phyloP scores from a whole-genome alignment of 192 early-diverging fungal genomes.

The Backusella liffmaniae region DNA sequence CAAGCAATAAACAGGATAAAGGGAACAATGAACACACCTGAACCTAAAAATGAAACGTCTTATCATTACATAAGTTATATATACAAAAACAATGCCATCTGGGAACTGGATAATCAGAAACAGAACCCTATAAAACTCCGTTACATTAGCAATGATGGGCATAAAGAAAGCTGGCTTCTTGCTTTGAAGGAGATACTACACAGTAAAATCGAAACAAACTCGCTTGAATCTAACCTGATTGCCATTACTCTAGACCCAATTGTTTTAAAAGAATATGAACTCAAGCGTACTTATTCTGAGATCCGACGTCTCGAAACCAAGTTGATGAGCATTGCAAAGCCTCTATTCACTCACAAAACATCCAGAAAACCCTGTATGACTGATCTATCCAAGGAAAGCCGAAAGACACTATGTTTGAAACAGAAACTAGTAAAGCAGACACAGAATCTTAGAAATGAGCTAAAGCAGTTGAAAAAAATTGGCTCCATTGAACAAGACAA shows the following conservation, averaged over 20 bases:
- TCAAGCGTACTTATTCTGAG: neutral
- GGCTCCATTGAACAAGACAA: neutral
- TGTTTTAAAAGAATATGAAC: neutral
- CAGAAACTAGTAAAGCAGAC: neutral
- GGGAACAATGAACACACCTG: neutral
- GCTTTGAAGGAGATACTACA: neutral
- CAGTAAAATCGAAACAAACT: neutral
- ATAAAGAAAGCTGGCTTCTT: neutral
- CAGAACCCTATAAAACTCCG: neutral
- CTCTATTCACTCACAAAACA: neutral
- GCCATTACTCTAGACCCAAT: neutral
- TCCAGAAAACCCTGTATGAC: neutral
- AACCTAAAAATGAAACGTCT: neutral
- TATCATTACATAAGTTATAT: neutral
- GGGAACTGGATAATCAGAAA: neutral
- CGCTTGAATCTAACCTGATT: neutral
- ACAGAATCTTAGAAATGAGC: neutral
- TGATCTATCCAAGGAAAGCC: neutral
- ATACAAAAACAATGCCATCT: neutral
- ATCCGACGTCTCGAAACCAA: neutral
- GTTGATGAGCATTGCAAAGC: neutral
- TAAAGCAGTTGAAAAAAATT: neutral
- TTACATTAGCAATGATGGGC: neutral
- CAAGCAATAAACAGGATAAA: neutral
- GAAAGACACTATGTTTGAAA: neutral